These are phyloP conservation scores for Fraxinus angustifolia DNA, from an alignment of 305 asterid genomes.

Conservation along the genomic window DNA sequence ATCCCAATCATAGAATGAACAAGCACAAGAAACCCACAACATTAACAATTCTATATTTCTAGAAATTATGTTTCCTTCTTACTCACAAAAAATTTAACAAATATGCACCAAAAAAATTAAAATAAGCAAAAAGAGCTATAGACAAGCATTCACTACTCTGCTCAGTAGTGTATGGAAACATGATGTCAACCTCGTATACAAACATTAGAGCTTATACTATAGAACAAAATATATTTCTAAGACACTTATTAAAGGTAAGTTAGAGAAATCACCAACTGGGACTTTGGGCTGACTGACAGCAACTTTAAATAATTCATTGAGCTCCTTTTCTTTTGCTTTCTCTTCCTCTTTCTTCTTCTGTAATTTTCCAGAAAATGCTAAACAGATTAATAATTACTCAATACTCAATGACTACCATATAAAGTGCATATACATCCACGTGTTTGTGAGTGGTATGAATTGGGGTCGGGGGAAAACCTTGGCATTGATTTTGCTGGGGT, in stretches of 20 bases:
- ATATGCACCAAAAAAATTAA: neutral
- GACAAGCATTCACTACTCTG: neutral
- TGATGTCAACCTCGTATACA: neutral
- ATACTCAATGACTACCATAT: conserved; percentile 2
- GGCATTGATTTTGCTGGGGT: conserved; percentile 55
- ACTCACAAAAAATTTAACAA: neutral
- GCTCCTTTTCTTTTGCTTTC: conserved; percentile 84
- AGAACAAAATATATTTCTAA: neutral
- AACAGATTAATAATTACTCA: neutral
- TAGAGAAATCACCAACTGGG: conserved; percentile 61
- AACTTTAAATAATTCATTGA: conserved; percentile 71
- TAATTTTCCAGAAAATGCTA: neutral
- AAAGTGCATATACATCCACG: neutral
- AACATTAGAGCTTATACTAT: neutral
- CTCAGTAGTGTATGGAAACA: neutral
- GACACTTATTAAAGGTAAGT: neutral
- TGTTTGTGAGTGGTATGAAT: neutral
- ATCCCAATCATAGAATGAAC: neutral
- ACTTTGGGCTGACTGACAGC: conserved; percentile 94
- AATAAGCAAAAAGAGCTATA: neutral
- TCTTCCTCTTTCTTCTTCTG: conserved; percentile 99
- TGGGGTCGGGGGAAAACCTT: conserved; percentile 43
- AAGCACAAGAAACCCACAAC: neutral
- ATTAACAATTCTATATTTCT: neutral
- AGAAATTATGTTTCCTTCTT: neutral